These are phyloP conservation scores for Coffea canephora DNA, from an alignment of 257 asterid species.

Conservation along the genomic window DNA sequence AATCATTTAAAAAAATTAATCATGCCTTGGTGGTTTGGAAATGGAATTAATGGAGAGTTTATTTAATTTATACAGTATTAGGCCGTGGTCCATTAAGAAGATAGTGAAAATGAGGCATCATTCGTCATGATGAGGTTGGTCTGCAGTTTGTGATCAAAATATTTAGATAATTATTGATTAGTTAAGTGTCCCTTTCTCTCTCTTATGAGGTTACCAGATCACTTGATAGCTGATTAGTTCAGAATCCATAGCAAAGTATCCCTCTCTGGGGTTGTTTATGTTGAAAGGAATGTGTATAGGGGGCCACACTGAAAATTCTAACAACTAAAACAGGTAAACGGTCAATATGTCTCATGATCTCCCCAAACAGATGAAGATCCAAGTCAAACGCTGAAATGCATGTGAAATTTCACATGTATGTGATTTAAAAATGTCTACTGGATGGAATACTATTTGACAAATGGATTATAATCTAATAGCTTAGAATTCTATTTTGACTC, in stretches of 20 bases:
- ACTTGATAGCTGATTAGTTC: slow-evolving; percentile 14
- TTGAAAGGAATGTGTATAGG: background rate
- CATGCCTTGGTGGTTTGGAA: background rate
- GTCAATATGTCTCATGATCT: background rate
- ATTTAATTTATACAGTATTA: background rate
- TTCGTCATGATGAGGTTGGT: slow-evolving; percentile 5
- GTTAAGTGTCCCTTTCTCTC: too few relatives aligned
- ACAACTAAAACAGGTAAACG: background rate
- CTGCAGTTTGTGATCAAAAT: background rate
- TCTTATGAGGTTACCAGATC: too few relatives aligned
- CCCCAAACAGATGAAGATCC: slow-evolving; percentile 18
- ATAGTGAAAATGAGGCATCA: slow-evolving; percentile 3
- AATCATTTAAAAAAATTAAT: background rate
- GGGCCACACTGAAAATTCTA: background rate
- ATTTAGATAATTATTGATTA: too few relatives aligned
- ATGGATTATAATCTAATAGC: background rate
- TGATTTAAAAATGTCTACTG: too few relatives aligned
- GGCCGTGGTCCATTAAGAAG: background rate
- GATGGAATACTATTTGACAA: background rate
- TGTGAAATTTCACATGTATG: background rate
- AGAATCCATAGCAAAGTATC: background rate
- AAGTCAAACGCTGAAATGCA: background rate
- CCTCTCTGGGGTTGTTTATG: background rate
- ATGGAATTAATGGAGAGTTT: background rate
- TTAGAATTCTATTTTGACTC: too few relatives aligned